phyloP scores from a whole-genome alignment of 768 basidiomycete genomes.

The Lactarius trivialis region DNA sequence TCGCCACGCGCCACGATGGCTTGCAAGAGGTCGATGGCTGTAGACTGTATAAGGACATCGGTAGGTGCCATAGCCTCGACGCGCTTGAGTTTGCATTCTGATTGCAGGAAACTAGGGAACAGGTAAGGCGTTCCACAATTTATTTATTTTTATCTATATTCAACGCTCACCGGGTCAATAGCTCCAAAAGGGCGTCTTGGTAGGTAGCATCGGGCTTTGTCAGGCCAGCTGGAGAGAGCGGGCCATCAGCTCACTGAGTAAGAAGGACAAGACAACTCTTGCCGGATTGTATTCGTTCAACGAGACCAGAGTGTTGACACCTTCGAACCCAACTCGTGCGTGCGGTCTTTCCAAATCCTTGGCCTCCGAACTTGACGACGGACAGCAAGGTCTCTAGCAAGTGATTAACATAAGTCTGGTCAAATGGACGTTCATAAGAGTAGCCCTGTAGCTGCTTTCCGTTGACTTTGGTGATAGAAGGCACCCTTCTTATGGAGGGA shows the following conservation, averaged over 20 bases:
- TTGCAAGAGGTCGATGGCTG: slow-evolving; percentile 76
- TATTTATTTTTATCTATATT: neutral
- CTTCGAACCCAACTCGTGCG: slow-evolving; percentile 56
- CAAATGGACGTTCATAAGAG: slow-evolving; percentile 66
- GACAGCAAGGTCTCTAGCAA: slow-evolving; percentile 71
- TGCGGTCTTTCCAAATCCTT: slow-evolving; percentile 75
- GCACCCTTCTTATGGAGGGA: slow-evolving; percentile 51
- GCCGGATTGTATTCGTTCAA: slow-evolving; percentile 58
- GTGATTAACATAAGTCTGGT: slow-evolving; percentile 67
- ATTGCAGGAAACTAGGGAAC: slow-evolving; percentile 57
- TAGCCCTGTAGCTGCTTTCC: slow-evolving; percentile 64
- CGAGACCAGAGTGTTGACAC: slow-evolving; percentile 55
- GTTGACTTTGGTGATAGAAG: slow-evolving; percentile 45
- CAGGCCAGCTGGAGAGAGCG: slow-evolving; percentile 8
- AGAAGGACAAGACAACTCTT: slow-evolving; percentile 24
- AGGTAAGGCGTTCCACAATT: neutral
- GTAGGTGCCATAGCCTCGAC: slow-evolving; percentile 48
- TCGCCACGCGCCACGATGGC: slow-evolving; percentile 78
- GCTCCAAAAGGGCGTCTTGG: slow-evolving; percentile 66
- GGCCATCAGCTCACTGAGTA: slow-evolving; percentile 6
- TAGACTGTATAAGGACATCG: slow-evolving; percentile 65
- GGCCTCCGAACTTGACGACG: slow-evolving; percentile 81
- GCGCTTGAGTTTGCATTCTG: slow-evolving; percentile 56
- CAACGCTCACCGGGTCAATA: slow-evolving; percentile 59
- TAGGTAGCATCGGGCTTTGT: slow-evolving; percentile 56